Evolutionary conservation across 106 monocot species (phyloP).

Genomic region (Acorus gramineus): DNA sequence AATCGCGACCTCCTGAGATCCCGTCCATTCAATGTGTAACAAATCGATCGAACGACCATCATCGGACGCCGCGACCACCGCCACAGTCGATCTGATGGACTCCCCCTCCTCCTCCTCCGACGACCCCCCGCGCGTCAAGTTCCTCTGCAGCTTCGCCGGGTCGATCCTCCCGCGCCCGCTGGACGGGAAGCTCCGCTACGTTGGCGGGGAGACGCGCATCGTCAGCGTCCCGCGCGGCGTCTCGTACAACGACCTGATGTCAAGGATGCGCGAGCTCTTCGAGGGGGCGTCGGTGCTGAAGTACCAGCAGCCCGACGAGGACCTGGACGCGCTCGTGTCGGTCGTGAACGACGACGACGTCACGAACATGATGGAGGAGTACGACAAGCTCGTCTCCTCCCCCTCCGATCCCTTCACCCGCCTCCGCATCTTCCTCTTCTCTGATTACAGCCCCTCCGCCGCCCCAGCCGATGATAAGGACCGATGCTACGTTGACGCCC

Average conservation of each 20-base stretch:
- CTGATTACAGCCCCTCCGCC: slow-evolving; percentile 27
- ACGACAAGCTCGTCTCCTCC: slow-evolving; percentile 56
- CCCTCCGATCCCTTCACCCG: slow-evolving; percentile 39
- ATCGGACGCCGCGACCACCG: background rate
- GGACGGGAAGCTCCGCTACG: slow-evolving; percentile 89
- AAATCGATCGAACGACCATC: too few relatives aligned
- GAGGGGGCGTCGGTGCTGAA: slow-evolving; percentile 49
- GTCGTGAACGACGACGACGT: slow-evolving; percentile 95
- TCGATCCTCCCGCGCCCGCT: slow-evolving; percentile 84
- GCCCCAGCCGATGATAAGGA: slow-evolving; percentile 42
- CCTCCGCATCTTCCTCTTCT: slow-evolving; percentile 77
- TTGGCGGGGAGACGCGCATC: slow-evolving; percentile 94
- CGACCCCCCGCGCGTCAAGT: slow-evolving; percentile 53
- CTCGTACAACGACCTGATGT: slow-evolving; percentile 41
- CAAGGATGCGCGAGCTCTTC: slow-evolving; percentile 67
- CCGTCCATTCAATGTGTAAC: too few relatives aligned
- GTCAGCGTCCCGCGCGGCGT: slow-evolving; percentile 53
- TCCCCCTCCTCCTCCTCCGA: slow-evolving; percentile 17
- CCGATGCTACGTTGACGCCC: slow-evolving; percentile 82
- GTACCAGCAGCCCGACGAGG: slow-evolving; percentile 98
- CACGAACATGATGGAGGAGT: slow-evolving; percentile 96
- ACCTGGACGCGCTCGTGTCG: slow-evolving; percentile 81
- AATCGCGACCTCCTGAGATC: too few relatives aligned
- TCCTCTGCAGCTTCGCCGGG: slow-evolving; percentile 95
- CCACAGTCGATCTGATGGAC: background rate